Base-by-base conservation (phyloP, 345 rosid genomes). In the Psidium friedrichsthalianum region DNA sequence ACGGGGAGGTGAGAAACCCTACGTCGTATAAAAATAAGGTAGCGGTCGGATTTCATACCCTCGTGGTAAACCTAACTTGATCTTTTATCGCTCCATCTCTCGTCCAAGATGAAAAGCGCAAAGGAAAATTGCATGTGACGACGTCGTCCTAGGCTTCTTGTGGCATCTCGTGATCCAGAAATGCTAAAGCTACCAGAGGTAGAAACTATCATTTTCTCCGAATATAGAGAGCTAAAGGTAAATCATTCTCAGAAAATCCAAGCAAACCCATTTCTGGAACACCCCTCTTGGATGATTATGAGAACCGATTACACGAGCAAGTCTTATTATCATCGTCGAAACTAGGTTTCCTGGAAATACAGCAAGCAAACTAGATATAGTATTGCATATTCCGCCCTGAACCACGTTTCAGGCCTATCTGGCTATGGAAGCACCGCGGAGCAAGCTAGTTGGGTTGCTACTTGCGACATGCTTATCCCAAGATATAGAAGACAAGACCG, bases 11-110 rank as follows among this genome's bases (percentile, higher is more conserved):
- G 51, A 82, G 74, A 64, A 53, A 51, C 61, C 80, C 80, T 69
- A 18, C 47, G 25, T 36, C 47, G 25, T 36, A 69, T 80, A 82
- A 83, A 87, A 87, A 83, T 87, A 85, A 85, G 87, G 85, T 69
- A 89, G 57, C 58, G 42, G 80, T 69, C 22, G 24, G 80, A 36
- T 36, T 69, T 69, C 80, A 64, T 54, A 20, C 64, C 44, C 44
- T 86, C 85, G 56, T 55, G 85, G 82, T 52, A 83, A 83, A 40
- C 91, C 89, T 86, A 90, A 88, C 89, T 27, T 25, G 51, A 57
- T 56, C 87, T 85, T 85, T 86, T 86, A 36, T 20, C 25, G 24
- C 47, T 82, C 76, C 82, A 42, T 55, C 76, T 36, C 25, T 64
- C 42, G 74, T 21, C 74, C 59, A 56, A 42, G 64, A 27, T 44